phyloP scores from a whole-genome alignment of 345 rosid genomes.

The Eutrema japonicum region DNA sequence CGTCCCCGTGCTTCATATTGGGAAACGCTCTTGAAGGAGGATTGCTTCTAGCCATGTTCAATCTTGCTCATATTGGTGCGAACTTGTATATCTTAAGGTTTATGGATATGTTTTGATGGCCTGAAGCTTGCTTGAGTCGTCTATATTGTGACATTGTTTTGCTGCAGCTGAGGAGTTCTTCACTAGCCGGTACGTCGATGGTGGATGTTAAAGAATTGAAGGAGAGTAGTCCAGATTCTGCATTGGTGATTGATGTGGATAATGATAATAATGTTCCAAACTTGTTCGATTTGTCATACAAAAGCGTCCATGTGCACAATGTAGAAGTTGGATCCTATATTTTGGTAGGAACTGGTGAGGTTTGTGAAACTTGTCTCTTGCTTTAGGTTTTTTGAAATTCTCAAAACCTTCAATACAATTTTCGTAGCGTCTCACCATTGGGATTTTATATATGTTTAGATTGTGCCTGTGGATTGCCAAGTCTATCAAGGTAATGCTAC shows the following conservation, averaged over 20 bases:
- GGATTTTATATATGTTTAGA: constrained; percentile 39
- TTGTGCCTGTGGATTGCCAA: constrained; percentile 87
- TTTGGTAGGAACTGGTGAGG: constrained; percentile 94
- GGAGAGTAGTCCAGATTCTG: constrained; percentile 79
- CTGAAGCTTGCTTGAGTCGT: neutral
- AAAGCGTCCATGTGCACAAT: constrained; percentile 74
- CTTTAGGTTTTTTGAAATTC: neutral
- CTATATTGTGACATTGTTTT: constrained; percentile 1
- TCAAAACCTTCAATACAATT: neutral
- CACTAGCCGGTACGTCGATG: constrained; percentile 68
- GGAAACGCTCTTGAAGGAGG: constrained; percentile 91
- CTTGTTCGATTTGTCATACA: constrained; percentile 64
- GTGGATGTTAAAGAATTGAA: constrained; percentile 88
- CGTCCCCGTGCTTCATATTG: constrained; percentile 31
- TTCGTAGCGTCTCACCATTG: no score
- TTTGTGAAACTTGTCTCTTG: constrained; percentile 47
- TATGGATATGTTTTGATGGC: neutral
- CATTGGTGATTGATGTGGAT: constrained; percentile 62
- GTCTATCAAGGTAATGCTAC: constrained; percentile 81
- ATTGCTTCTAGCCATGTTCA: constrained; percentile 88
- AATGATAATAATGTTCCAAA: constrained; percentile 63
- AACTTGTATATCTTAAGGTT: constrained; percentile 10
- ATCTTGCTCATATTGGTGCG: constrained; percentile 85
- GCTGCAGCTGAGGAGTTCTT: constrained; percentile 86
- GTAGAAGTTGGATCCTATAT: constrained; percentile 77